A percentile compares a stretch with the other conserved stretches of the same genome.
phyloP scores from a whole-genome alignment of 2,329 filamentous ascomycete species.

The Penicillium olsonii region DNA sequence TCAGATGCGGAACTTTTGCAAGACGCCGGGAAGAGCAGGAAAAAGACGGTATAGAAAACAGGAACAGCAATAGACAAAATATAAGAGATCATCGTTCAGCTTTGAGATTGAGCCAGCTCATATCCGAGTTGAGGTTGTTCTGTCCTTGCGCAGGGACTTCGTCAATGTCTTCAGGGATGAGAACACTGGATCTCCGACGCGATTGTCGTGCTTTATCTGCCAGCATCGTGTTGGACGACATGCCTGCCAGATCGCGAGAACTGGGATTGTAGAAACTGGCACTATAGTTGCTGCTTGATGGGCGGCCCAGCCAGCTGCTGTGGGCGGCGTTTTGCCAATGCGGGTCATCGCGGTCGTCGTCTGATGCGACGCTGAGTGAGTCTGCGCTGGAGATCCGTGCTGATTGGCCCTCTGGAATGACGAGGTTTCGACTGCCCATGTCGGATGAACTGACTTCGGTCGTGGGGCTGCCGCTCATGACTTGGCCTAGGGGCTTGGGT shows the following conservation, averaged over 20 bases:
- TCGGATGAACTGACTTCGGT: slow-evolving; percentile 35
- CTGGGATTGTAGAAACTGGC: slow-evolving; percentile 39
- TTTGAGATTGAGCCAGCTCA: slow-evolving; percentile 47
- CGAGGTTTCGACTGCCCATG: slow-evolving; percentile 30
- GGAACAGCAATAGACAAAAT: background rate
- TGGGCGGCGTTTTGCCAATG: slow-evolving; percentile 26
- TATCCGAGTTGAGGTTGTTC: slow-evolving; percentile 39
- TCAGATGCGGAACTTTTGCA: slow-evolving; percentile 15
- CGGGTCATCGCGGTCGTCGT: slow-evolving; percentile 36
- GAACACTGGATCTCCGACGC: slow-evolving; percentile 33
- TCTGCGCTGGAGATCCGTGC: slow-evolving; percentile 47
- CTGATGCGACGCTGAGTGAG: slow-evolving; percentile 41
- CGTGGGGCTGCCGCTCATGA: slow-evolving; percentile 46
- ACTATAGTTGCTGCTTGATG: slow-evolving; percentile 46
- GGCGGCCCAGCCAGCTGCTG: slow-evolving; percentile 36
- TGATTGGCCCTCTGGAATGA: slow-evolving; percentile 42
- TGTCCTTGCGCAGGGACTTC: slow-evolving; percentile 21
- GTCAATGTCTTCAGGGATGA: slow-evolving; percentile 34
- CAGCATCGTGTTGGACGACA: slow-evolving; percentile 13
- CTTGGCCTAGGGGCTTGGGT: slow-evolving; percentile 41
- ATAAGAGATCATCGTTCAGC: slow-evolving; percentile 25
- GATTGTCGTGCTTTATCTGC: slow-evolving; percentile 21
- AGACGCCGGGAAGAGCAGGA: slow-evolving; percentile 12
- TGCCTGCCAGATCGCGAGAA: slow-evolving; percentile 23
- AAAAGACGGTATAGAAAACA: background rate